Base-by-base conservation (phyloP, 1,284 basidiomycete species). In the Cryptococcus maquisensis region DNA sequence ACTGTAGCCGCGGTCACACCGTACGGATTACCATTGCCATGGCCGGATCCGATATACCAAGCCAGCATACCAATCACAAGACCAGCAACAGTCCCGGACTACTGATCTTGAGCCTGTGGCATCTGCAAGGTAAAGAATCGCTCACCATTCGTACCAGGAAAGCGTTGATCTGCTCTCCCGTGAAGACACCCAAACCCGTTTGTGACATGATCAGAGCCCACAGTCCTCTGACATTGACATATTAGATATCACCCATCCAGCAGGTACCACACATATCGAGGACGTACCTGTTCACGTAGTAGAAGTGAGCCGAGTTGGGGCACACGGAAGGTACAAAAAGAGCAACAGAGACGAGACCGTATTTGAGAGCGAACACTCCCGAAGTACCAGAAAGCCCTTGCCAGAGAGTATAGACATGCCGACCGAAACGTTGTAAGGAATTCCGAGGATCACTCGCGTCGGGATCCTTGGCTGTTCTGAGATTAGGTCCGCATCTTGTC, bases 191-290 rank as follows among this genome's bases (percentile, higher is more conserved):
- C 47, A 86, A 61, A 1, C 82, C 82, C 0, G 82, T 84, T 63
- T 86, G 84, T 0, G 82, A 79, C 83, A 85, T 86, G 66, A 86
- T 84, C 52, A 85, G 68, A 2, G 83, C 84, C 84, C 84, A 79
- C 67, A 84, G 54, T 73, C 69, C 57, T 74, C 80, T 68, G 28
- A 10, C 6, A 32, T 10, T 10, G 28, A 10, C 6, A 1, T 10
- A 24, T 39, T 23, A 9, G 5, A 16, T 16, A 35, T 10, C 41
- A 20, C 39, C 18, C 47, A 8, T 43, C 13, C n/a, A n/a, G n/a
- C n/a, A n/a, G n/a, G n/a, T n/a, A 23, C 21, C 12, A 43, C 21
- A 12, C 40, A 8, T 42, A 8, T 42, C 20, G 24, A 26, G 23
- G 2, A 56, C 57, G 16, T 48, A 59, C 59, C 56, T 50, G 38